Base-by-base conservation (phyloP, 2,329 filamentous ascomycete species). In the Aspergillus sp. region DNA sequence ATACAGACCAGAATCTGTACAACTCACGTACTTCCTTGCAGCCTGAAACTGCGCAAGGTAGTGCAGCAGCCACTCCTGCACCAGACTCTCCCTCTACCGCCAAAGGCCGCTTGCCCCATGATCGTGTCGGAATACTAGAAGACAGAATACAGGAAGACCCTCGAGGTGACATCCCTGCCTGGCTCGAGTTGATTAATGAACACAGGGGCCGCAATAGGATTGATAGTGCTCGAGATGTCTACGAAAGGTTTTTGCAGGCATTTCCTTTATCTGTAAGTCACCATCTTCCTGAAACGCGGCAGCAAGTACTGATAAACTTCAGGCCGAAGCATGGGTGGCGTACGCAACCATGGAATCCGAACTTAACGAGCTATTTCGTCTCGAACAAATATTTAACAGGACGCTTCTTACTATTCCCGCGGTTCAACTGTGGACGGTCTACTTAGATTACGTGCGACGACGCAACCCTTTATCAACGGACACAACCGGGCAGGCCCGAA, bases 381-480 rank as follows among this genome's bases (percentile, higher is more conserved):
- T 96, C 15, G 93, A 97, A 73, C 82, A 86, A 52, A 87, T 99
- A 20, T 96, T 99, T 73, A 86, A 86, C 62, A 85, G 86, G 65
- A 92, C 89, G 33, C 84, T 99, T 40, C 82, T 91, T 65, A 84
- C 84, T 8, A 88, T 95, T 19, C 88, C 90, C 11, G 90, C 93
- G 71, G 89, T 98, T 40, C 85, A 89, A 61, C 83, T 99, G 19
- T 99, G 93, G 91, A 91, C 89, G 6, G 85, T 92, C 33, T 99
- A 99, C 73, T 86, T 99, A 61, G 92, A 97, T 75, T 97, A 98
- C 73, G 90, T 98, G 61, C 91, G 95, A 53, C 89, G 95, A 48
- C 86, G 91, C 63, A 95, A 97, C 74, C 93, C 96, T 64, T 80
- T 98, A 58, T 91, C 83, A 44, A 87, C 89, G 68, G 95, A 98